Evolutionary conservation across 257 asterid genomes (phyloP), one percentile per base, ranked within the genome.

Genomic region (Solanum gracilifrons): DNA sequence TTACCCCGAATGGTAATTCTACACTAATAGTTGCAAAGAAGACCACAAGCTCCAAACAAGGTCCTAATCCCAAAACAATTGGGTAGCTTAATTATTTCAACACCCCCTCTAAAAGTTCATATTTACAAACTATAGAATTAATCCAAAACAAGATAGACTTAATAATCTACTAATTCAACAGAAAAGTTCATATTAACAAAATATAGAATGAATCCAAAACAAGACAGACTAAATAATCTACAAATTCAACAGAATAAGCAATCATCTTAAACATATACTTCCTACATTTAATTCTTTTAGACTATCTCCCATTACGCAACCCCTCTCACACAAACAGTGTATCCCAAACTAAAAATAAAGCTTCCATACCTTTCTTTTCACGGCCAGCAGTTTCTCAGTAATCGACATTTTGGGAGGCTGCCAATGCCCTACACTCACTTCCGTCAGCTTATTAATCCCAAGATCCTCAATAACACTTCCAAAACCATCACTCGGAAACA

Each of bases 401-500:
- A 97, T 93, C 10, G 99, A 93, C 88, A 96, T 72, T 89, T 93
- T 97, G 13, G 97, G 98, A 73, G 94, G 96, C 76, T 69, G 37
- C 27, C 94, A 91, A 92, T 91, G 89, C 89, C 97, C 99, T 88
- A 92, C 85, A 90, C 91, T 93, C 90, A 94, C 96, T 84, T 96
- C 99, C 84, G 92, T 93, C 83, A 90, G 87, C 90, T 91, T 94
- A 92, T 89, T 91, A 43, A 97, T 96, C 29, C 99, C 99, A 90
- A 97, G 92, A 93, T 97, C 99, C 89, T 95, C 98, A 88, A 97
- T 92, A 73, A 97, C 89, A 29, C 88, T 92, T 79, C 96, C 98
- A 93, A 96, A 95, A 36, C 95, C 93, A 77, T 97, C 98, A 89
- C 92, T 85, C 0, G 99, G 99, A 90, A 97, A 97, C 72, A 97